A percentile compares a stretch with the other conserved stretches of the same genome.
Evolutionary conservation across 768 basidiomycete species (phyloP).

Genomic region (Rhizopogon salebrosus): DNA sequence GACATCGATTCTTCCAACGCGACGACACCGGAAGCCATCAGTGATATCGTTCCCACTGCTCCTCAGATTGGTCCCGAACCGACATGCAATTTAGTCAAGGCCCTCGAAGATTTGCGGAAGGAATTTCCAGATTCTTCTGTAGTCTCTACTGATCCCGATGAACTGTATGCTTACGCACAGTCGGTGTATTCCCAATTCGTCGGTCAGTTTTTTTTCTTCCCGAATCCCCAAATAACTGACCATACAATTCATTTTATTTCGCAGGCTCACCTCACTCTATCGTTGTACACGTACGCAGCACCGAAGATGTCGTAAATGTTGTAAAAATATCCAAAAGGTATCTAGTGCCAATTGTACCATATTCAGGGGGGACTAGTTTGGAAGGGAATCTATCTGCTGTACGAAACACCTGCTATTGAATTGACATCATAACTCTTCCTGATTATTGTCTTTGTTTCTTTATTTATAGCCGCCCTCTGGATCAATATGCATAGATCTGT

Average conservation of each 20-base stretch:
- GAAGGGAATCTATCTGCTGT: conserved; percentile 81
- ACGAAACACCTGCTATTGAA: conserved; percentile 10
- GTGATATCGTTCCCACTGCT: background rate
- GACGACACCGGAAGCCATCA: background rate
- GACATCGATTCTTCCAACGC: background rate
- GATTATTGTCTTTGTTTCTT: background rate
- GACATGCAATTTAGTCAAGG: conserved; percentile 30
- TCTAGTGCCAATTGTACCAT: conserved; percentile 69
- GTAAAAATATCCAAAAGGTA: conserved; percentile 68
- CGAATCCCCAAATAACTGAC: conserved; percentile 13
- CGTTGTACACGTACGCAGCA: conserved; percentile 55
- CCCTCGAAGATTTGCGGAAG: conserved; percentile 43
- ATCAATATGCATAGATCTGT: conserved; percentile 56
- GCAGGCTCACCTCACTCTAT: conserved; percentile 13
- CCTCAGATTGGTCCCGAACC: background rate
- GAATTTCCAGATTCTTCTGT: conserved; percentile 35
- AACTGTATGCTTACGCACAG: conserved; percentile 51
- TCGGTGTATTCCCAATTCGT: conserved; percentile 64
- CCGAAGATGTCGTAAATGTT: conserved; percentile 73
- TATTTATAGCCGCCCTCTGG: conserved; percentile 25
- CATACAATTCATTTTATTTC: background rate
- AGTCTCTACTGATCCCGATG: conserved; percentile 46
- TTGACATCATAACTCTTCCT: background rate
- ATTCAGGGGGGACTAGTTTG: conserved; percentile 77
- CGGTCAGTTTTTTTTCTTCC: conserved; percentile 28